These are phyloP conservation scores for Aspergillus ruber DNA, from an alignment of 2,329 filamentous ascomycete genomes.

Conservation along the genomic window DNA sequence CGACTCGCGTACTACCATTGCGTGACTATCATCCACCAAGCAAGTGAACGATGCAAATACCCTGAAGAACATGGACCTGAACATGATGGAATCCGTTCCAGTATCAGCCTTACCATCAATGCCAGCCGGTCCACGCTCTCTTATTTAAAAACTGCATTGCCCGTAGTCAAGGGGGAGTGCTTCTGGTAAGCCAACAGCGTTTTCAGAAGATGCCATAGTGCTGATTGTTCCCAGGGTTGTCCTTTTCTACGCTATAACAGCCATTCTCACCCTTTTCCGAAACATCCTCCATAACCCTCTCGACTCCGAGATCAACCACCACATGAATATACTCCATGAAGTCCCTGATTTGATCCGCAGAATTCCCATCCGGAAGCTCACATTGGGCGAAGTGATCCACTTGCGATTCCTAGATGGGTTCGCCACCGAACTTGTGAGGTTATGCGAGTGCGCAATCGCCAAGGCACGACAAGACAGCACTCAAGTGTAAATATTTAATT, in stretches of 20 bases:
- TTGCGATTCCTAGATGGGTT: constrained; percentile 4
- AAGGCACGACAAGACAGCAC: background rate
- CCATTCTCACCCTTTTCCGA: constrained; percentile 45
- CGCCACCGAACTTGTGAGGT: constrained; percentile 4
- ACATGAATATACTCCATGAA: constrained; percentile 35
- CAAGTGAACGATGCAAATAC: constrained; percentile 39
- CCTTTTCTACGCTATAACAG: constrained; percentile 47
- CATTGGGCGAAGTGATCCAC: constrained; percentile 5
- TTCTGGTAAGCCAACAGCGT: background rate
- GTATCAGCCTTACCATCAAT: background rate
- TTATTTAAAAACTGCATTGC: background rate
- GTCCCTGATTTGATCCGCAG: background rate
- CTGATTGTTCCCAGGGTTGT: constrained; percentile 33
- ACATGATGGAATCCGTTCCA: background rate
- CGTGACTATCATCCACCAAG: constrained; percentile 45
- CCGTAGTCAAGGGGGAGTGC: background rate
- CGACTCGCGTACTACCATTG: constrained; percentile 48
- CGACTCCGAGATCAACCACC: constrained; percentile 26
- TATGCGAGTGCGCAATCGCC: background rate
- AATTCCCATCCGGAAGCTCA: constrained; percentile 6
- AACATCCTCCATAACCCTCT: constrained; percentile 41
- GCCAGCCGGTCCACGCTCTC: background rate
- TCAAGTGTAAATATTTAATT: too few species aligned
- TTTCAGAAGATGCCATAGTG: too few species aligned
- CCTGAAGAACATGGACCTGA: constrained; percentile 9